Percentiles rank a stretch among this genome's conserved stretches.
Conservation (phyloP, 2,329 filamentous ascomycete species). For the Ascochyta fabae region DNA sequence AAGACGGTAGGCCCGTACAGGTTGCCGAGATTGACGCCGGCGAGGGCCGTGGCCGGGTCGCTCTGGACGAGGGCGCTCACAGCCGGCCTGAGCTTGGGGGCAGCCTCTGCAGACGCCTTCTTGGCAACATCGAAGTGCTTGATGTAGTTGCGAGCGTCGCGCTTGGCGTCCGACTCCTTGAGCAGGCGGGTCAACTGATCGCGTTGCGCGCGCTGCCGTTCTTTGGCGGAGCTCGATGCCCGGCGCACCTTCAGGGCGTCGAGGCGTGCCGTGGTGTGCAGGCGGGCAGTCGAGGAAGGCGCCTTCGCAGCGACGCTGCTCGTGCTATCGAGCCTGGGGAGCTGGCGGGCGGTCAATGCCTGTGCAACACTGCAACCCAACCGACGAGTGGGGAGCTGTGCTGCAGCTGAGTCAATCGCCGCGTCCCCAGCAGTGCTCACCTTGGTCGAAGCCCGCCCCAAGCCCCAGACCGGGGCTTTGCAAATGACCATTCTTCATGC, state of each 20-base stretch:
- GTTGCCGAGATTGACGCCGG: constrained; percentile 66
- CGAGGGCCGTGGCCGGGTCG: constrained; percentile 46
- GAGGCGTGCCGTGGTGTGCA: constrained; percentile 22
- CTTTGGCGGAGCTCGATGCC: constrained; percentile 41
- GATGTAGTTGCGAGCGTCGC: constrained; percentile 90
- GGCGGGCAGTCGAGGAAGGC: background rate
- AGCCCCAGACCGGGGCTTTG: constrained; percentile 45
- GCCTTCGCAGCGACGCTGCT: constrained; percentile 8
- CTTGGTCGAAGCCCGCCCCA: constrained; percentile 34
- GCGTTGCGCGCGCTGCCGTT: constrained; percentile 46
- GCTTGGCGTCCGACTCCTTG: constrained; percentile 86
- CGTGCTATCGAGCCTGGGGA: constrained; percentile 33
- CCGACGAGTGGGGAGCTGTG: background rate
- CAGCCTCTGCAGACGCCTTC: constrained; percentile 18
- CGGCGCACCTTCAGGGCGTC: constrained; percentile 25
- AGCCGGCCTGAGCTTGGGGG: constrained; percentile 20
- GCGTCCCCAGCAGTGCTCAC: constrained; percentile 19
- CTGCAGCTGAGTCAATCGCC: constrained; percentile 11
- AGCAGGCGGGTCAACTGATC: constrained; percentile 61
- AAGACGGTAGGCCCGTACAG: constrained; percentile 68
- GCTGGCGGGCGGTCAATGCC: constrained; percentile 20
- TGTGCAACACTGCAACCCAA: background rate
- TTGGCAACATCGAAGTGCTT: constrained; percentile 72
- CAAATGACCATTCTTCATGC: constrained; percentile 49
- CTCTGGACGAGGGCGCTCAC: constrained; percentile 37